Base-by-base conservation (phyloP, 805 yeast species). In the Ogataea dorogensis region DNA sequence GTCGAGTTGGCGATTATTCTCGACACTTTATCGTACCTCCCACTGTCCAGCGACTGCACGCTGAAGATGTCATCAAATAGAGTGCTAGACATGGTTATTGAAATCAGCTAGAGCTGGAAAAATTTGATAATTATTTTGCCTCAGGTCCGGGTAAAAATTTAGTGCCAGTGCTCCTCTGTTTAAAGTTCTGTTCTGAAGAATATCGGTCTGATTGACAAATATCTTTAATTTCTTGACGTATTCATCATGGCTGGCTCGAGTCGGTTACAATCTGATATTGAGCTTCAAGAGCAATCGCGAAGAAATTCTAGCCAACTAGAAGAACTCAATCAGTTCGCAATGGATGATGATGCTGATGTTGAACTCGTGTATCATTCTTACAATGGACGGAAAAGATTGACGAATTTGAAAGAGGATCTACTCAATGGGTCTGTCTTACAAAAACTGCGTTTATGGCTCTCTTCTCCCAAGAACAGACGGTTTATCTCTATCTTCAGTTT, bases 41-140 rank as follows among this genome's bases (percentile, higher is more conserved):
- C 96, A 21, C 81, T 64, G 58, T 91, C 98, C 31, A 86, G 81
- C 27, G 89, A 79, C 44, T 83, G 80, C 53, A 93, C 80, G 45
- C 78, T 78, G 68, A 91, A 93, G 57, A 89, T 80, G 64, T 91
- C 98, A 63, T 93, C 97, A 61, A 93, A 93, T 47, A 93, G 74
- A 23, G 91, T 82, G 56, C 83, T 60, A 23, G 84, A 74, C 86
- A 79, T 77, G 24, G 5, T 26, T 12, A 8, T 17, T n/a, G 22
- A 23, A 17, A 23, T 26, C 26, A 26, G n/a, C 19, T 17, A 18
- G 18, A 17, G 16, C 10, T 28, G 18, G 31, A 36, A 36, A 36
- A 36, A 13, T 36, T 36, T 29, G 39, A 19, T 24, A 17, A 19
- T 36, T 12, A 13, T 20, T 24, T 18, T 21, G 24, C 28, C 31